A percentile compares a stretch with the other conserved stretches of the same genome.
These are phyloP conservation scores for Blastobotrys apis DNA, from an alignment of 1,139 yeast genomes.

Conservation along the genomic window DNA sequence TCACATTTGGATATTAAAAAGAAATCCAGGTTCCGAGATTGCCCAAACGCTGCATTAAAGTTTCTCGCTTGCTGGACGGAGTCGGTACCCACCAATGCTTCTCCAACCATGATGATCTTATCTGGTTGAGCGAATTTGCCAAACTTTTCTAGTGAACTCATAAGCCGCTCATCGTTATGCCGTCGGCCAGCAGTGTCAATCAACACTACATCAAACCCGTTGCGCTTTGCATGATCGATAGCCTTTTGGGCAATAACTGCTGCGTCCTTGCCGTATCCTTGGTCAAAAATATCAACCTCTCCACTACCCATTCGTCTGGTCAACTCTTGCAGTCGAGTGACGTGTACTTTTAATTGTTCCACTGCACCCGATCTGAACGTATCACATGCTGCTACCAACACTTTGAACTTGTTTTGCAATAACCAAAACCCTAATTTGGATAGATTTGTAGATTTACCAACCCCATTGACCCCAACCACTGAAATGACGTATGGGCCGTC, in stretches of 20 bases:
- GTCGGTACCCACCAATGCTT: conserved; percentile 95
- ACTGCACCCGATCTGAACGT: conserved; percentile 98
- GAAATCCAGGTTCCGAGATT: conserved; percentile 74
- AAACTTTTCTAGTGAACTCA: conserved; percentile 94
- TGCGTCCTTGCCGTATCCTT: conserved; percentile 96
- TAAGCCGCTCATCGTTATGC: conserved; percentile 88
- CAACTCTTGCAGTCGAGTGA: conserved; percentile 67
- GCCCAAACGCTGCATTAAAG: conserved; percentile 91
- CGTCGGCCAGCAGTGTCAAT: conserved; percentile 98
- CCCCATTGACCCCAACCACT: conserved; percentile 97
- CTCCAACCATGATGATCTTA: conserved; percentile 97
- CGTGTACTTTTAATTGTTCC: conserved; percentile 93
- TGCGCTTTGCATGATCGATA: conserved; percentile 64
- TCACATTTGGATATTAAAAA: conserved; percentile 94
- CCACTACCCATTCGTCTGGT: conserved; percentile 50
- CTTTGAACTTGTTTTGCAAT: conserved; percentile 79
- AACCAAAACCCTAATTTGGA: conserved; percentile 96
- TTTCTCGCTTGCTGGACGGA: conserved; percentile 93
- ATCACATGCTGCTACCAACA: conserved; percentile 93
- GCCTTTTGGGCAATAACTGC: conserved; percentile 96
- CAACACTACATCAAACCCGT: conserved; percentile 75
- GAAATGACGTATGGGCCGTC: conserved; percentile 82
- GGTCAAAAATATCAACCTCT: conserved; percentile 78
- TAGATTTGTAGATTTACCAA: conserved; percentile 92
- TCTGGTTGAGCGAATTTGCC: conserved; percentile 96